These are phyloP conservation scores for Lachnellula hyalina DNA, from an alignment of 2,329 filamentous ascomycete species.

Conservation along the genomic window DNA sequence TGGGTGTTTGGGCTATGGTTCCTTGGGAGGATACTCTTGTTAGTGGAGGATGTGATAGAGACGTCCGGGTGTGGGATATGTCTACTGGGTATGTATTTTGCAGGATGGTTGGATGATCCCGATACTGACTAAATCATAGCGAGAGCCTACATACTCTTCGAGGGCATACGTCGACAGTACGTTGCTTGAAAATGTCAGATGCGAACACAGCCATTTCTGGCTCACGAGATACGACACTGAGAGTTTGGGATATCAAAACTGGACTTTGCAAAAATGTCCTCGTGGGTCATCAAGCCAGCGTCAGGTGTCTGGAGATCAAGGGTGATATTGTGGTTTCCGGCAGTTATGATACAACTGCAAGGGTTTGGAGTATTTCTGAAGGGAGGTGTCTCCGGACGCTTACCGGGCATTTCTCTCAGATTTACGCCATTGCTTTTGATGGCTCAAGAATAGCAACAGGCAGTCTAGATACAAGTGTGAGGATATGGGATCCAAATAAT, in stretches of 20 bases:
- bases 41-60: conserved; percentile 91
- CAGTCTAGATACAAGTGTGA: conserved; percentile 91
- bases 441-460: conserved; percentile 90
- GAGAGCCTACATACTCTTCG: conserved; percentile 75
- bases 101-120: conserved; percentile 16
- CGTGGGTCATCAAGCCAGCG: conserved; percentile 91
- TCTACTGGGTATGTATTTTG: conserved; percentile 68
- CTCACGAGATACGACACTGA: conserved; percentile 86
- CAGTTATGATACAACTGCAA: conserved; percentile 94
- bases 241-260: conserved; percentile 89
- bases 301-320: conserved; percentile 91
- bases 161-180: conserved; percentile 92
- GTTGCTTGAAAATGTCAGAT: conserved; percentile 97
- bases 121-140: conserved; percentile 40
- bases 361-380: conserved; percentile 97
- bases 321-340: conserved; percentile 97
- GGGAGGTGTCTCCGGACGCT: conserved; percentile 87
- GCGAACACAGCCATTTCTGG: conserved; percentile 91
- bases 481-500: conserved; percentile 90
- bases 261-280: conserved; percentile 88
- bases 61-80: conserved; percentile 96
- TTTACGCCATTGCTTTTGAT: conserved; percentile 97
- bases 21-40: conserved; percentile 94
- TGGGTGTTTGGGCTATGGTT: conserved; percentile 99
- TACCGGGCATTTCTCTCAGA: conserved; percentile 94